Evolutionary conservation across 371 early-diverging fungal species (phyloP).

Genomic region (Saksenaea oblongispora): DNA sequence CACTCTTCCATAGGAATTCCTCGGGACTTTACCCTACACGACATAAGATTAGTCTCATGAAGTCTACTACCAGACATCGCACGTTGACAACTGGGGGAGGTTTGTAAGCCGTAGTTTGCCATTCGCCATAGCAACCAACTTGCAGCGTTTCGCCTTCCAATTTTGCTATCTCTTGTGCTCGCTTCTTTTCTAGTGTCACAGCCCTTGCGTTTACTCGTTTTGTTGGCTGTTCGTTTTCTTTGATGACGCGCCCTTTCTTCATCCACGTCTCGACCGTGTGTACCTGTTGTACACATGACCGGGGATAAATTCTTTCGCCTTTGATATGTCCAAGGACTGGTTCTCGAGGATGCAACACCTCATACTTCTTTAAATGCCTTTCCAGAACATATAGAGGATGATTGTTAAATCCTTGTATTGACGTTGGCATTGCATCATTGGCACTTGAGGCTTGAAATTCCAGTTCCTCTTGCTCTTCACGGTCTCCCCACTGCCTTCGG

Average conservation of each 20-base stretch:
- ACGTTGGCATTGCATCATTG: constrained; percentile 79
- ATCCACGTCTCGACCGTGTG: constrained; percentile 70
- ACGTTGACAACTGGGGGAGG: constrained; percentile 72
- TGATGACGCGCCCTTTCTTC: constrained; percentile 57
- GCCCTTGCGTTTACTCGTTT: constrained; percentile 72
- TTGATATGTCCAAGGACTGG: constrained; percentile 75
- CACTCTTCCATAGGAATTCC: constrained; percentile 78
- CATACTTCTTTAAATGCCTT: constrained; percentile 77
- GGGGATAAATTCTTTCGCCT: constrained; percentile 81
- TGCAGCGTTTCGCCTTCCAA: constrained; percentile 35
- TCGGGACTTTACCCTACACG: constrained; percentile 75
- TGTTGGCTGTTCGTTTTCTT: constrained; percentile 58
- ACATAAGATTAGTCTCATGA: not conserved
- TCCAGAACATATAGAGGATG: constrained; percentile 86
- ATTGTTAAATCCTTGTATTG: constrained; percentile 73
- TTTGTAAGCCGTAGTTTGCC: constrained; percentile 79
- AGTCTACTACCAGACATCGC: not conserved
- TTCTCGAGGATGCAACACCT: constrained; percentile 66
- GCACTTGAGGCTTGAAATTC: constrained; percentile 46
- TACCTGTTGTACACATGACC: constrained; percentile 64
- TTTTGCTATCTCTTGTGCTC: constrained; percentile 48
- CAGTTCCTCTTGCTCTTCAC: constrained; percentile 52
- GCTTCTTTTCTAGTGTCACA: constrained; percentile 57
- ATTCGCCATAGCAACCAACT: constrained; percentile 74
- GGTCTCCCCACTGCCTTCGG: constrained; percentile 30